These are phyloP conservation scores for Pecoramyces ruminantium DNA, from an alignment of 192 early-diverging fungal genomes.

Conservation along the genomic window DNA sequence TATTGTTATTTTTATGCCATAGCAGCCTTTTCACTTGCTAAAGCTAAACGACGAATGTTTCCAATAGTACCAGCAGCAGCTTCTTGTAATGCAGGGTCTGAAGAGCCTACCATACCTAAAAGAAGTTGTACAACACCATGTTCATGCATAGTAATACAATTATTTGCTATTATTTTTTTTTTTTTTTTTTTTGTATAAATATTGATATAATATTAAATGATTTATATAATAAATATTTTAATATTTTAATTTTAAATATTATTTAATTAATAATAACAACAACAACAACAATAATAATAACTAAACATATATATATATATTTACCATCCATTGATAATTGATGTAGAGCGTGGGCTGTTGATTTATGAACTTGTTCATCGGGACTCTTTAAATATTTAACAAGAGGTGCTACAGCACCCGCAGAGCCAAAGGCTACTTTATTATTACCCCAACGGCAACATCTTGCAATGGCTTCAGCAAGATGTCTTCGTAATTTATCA, in stretches of 20 bases:
- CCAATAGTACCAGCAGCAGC: slow-evolving; percentile 50
- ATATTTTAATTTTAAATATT: too few species aligned
- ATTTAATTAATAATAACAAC: too few species aligned
- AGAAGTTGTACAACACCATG: slow-evolving; percentile 45
- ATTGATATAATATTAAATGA: too few species aligned
- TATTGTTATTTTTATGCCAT: slow-evolving; percentile 2
- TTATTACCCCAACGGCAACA: slow-evolving; percentile 52
- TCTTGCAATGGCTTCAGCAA: slow-evolving; percentile 39
- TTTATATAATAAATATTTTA: too few species aligned
- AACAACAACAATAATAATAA: neutral
- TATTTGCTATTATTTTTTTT: slow-evolving; percentile 21
- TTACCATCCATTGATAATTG: slow-evolving; percentile 50
- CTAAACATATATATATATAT: slow-evolving; percentile 6
- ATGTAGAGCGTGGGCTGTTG: slow-evolving; percentile 40
- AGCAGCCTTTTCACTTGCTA: slow-evolving; percentile 40
- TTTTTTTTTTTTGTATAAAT: too few species aligned
- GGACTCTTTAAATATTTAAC: slow-evolving; percentile 44
- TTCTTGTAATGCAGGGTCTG: slow-evolving; percentile 35
- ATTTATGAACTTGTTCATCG: slow-evolving; percentile 40
- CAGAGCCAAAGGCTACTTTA: slow-evolving; percentile 39
- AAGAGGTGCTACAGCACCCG: slow-evolving; percentile 36
- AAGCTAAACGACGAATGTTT: slow-evolving; percentile 42
- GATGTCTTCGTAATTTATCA: slow-evolving; percentile 39
- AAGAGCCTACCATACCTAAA: slow-evolving; percentile 41
- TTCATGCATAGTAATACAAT: slow-evolving; percentile 54